A percentile compares a stretch with the other conserved stretches of the same genome.
These are phyloP conservation scores for Beauveria pseudobassiana DNA, from an alignment of 2,329 filamentous ascomycete genomes.

Conservation along the genomic window DNA sequence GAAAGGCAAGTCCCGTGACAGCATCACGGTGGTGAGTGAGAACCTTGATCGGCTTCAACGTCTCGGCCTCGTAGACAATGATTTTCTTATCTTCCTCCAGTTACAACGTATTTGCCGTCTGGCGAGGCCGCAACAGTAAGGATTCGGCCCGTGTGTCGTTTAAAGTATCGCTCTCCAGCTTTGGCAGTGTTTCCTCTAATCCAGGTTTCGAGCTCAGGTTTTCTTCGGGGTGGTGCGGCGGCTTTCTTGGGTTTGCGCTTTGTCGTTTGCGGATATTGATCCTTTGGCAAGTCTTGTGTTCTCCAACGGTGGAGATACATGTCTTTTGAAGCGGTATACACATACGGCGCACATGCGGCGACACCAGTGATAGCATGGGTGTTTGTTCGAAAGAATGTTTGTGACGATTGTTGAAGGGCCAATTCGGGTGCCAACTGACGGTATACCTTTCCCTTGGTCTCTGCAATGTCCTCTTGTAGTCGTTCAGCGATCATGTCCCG, in stretches of 20 bases:
- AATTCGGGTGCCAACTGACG: slow-evolving; percentile 68
- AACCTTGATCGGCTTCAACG: slow-evolving; percentile 69
- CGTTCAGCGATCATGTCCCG: slow-evolving; percentile 85
- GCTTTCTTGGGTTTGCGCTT: slow-evolving; percentile 51
- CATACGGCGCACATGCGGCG: slow-evolving; percentile 69
- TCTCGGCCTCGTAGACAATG: slow-evolving; percentile 79
- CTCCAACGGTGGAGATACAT: slow-evolving; percentile 83
- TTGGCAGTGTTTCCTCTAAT: slow-evolving; percentile 55
- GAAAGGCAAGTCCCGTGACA: slow-evolving; percentile 78
- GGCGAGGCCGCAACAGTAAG: slow-evolving; percentile 78
- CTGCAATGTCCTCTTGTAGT: slow-evolving; percentile 84
- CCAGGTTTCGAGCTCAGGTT: slow-evolving; percentile 56
- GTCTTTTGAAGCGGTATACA: slow-evolving; percentile 87
- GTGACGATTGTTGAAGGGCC: slow-evolving; percentile 57
- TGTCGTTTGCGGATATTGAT: slow-evolving; percentile 54
- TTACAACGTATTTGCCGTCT: slow-evolving; percentile 85
- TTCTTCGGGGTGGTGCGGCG: slow-evolving; percentile 49
- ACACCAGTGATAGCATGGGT: slow-evolving; percentile 72
- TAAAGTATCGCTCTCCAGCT: slow-evolving; percentile 55
- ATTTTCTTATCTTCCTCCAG: slow-evolving; percentile 79
- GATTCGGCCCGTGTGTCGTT: slow-evolving; percentile 75
- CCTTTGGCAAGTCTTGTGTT: slow-evolving; percentile 56
- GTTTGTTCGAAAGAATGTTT: slow-evolving; percentile 71
- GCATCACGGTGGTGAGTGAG: slow-evolving; percentile 90
- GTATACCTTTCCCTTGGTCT: slow-evolving; percentile 85